Evolutionary conservation across 164 flowering plant genomes (phyloP), one percentile per base, ranked within the genome.

Genomic region (Akebia trifoliata): DNA sequence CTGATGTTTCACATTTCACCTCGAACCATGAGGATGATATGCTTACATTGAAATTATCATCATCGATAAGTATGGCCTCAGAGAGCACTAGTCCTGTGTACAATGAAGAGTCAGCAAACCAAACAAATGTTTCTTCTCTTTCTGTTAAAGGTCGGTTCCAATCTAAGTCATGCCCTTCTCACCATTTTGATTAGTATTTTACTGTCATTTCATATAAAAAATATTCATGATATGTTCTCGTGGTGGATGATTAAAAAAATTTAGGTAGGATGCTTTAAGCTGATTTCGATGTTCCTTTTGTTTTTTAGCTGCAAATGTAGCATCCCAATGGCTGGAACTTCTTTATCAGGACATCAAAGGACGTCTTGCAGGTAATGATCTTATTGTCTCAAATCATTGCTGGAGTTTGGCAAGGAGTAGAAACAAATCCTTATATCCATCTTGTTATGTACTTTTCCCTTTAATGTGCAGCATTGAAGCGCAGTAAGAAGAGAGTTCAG

Each of bases 291-390:
- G 21, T 10, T 43, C 68, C 52, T 24, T 65, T 40, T 54, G 14
- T 37, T 64, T 76, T 59, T 58, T 80, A 93, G 97, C 97, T 72
- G 97, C 99, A 46, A 81, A 65, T 47, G 85, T 94, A 57, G 95
- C 99, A 67, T 83, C 96, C n/a, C 95, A 86, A 28, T 94, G 99
- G 99, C 63, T 94, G 78, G 93, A 83, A 31, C 86, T 94, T 61
- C 86, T 94, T 51, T 66, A 69, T 57, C 89, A 79, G 61, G 99
- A 94, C 72, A 75, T 83, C 46, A 78, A 76, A 65, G 95, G 97
- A 12, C 91, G 97, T 54, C 86, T 90, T 57, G 76, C 86, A 22
- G 99, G 99, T 84, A 72, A 26, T 32, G 31, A 37, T 49, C 26
- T 43, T 26, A 28, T 30, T 35, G 20, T 22, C n/a, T 14, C 7